Evolutionary conservation across 805 yeast genomes (phyloP).

Genomic region (Debaryomyces hansenii): DNA sequence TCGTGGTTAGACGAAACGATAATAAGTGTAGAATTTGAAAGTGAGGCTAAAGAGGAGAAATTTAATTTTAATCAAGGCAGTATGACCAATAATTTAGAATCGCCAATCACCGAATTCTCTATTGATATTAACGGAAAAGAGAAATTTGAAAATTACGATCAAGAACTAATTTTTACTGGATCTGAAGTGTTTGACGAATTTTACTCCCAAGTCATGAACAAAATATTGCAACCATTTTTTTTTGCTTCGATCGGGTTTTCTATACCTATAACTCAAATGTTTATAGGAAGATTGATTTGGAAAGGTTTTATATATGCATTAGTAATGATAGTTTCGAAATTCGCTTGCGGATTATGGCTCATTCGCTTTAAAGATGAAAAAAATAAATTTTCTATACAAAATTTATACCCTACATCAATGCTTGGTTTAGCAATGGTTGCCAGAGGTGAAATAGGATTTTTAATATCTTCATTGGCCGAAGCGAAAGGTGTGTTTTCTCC

Average conservation of each 20-base stretch:
- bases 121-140: too few species aligned
- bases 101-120: too few species aligned
- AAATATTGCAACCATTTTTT: conserved; percentile 5
- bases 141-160: too few species aligned
- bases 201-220: too few species aligned
- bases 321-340: conserved; percentile 10
- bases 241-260: conserved; percentile 13
- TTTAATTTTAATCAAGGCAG: too few species aligned
- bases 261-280: conserved; percentile 11
- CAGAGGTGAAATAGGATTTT: conserved; percentile 12
- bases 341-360: conserved; percentile 9
- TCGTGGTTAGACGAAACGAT: conserved; percentile 4
- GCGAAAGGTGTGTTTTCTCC: conserved; percentile 7
- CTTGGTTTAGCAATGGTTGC: conserved; percentile 12
- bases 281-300: conserved; percentile 9
- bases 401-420: conserved; percentile 6
- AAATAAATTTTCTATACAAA: not conserved
- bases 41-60: too few species aligned
- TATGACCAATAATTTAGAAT: too few species aligned
- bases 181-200: too few species aligned
- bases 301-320: conserved; percentile 8
- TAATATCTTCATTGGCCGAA: conserved; percentile 10
- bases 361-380: not conserved
- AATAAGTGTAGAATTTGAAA: not conserved
- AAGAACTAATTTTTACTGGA: too few species aligned